phyloP scores from a whole-genome alignment of 2,329 filamentous ascomycete genomes.

The Plectosphaerella cucumerina region DNA sequence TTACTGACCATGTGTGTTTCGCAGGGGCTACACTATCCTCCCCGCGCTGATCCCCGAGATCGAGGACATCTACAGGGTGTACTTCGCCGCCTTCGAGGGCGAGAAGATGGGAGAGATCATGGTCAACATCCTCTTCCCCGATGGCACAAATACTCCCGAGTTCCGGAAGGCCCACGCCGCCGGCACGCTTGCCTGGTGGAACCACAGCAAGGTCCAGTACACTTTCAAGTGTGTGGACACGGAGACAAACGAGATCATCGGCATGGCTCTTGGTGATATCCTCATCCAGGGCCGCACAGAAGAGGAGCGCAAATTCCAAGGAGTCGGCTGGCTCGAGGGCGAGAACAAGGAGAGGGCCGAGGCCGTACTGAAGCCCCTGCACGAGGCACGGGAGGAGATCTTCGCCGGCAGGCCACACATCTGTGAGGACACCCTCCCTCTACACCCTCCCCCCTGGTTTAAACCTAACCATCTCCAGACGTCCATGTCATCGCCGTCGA shows the following conservation, averaged over 20 bases:
- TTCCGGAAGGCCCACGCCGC: constrained; percentile 38
- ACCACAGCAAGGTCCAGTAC: constrained; percentile 34
- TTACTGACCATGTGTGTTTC: no score
- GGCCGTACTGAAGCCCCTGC: constrained; percentile 33
- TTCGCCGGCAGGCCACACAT: constrained; percentile 34
- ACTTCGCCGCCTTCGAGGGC: constrained; percentile 39
- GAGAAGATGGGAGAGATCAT: constrained; percentile 33
- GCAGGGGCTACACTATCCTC: constrained; percentile 35
- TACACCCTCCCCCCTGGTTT: background rate
- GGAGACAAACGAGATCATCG: constrained; percentile 35
- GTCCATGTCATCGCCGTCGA: constrained; percentile 39
- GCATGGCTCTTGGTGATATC: constrained; percentile 42
- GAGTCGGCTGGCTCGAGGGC: constrained; percentile 41
- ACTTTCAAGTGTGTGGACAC: constrained; percentile 44
- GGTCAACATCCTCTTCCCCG: constrained; percentile 36
- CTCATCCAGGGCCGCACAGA: constrained; percentile 30
- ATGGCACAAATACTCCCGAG: constrained; percentile 23
- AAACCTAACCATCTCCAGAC: constrained; percentile 16
- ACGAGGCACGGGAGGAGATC: constrained; percentile 34
- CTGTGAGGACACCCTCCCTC: constrained; percentile 27
- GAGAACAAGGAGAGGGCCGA: constrained; percentile 38
- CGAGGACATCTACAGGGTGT: constrained; percentile 38
- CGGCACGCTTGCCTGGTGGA: constrained; percentile 34
- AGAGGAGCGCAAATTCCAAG: constrained; percentile 37
- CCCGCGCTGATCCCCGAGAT: constrained; percentile 43